A percentile compares a stretch with the other conserved stretches of the same genome.
These are phyloP conservation scores for Goffeauzyma gilvescens DNA, from an alignment of 768 basidiomycete species.

Conservation along the genomic window DNA sequence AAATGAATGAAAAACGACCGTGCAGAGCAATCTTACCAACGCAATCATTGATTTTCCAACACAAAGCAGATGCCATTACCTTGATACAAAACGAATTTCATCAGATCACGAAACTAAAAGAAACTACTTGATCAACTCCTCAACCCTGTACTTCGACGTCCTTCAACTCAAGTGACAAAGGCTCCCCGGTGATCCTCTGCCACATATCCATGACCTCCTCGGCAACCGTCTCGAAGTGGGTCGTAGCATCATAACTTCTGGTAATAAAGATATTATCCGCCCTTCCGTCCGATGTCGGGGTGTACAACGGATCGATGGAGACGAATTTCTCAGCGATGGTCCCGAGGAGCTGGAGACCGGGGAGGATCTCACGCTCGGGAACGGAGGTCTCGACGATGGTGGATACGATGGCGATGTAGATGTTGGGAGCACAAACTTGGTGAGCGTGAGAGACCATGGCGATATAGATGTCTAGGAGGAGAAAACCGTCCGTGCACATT, in stretches of 20 bases:
- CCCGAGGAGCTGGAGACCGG: slow-evolving; percentile 78
- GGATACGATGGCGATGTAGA: slow-evolving; percentile 93
- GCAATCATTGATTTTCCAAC: neutral
- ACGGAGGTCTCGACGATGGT: slow-evolving; percentile 89
- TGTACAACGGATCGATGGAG: slow-evolving; percentile 68
- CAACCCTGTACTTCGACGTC: slow-evolving; percentile 28
- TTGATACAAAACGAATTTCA: too few species aligned
- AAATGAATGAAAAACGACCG: neutral
- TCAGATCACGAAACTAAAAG: too few species aligned
- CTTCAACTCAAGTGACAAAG: slow-evolving; percentile 28
- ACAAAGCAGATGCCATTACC: too few species aligned
- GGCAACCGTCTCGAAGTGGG: slow-evolving; percentile 96
- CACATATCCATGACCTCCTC: slow-evolving; percentile 94
- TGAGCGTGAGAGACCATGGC: slow-evolving; percentile 93
- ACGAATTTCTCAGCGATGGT: slow-evolving; percentile 94
- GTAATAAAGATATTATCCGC: slow-evolving; percentile 91
- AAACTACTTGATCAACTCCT: too few species aligned
- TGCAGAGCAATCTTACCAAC: neutral
- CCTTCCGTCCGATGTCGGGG: slow-evolving; percentile 61
- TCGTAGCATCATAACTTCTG: slow-evolving; percentile 92
- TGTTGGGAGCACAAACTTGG: slow-evolving; percentile 87
- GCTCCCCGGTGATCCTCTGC: slow-evolving; percentile 47
- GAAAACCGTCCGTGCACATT: slow-evolving; percentile 1
- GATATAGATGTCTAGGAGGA: slow-evolving; percentile 74
- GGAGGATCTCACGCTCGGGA: slow-evolving; percentile 80